A percentile compares a stretch with the other conserved stretches of the same genome.
Conservation (phyloP, 106 monocot genomes). For the Hemerocallis citrina region DNA sequence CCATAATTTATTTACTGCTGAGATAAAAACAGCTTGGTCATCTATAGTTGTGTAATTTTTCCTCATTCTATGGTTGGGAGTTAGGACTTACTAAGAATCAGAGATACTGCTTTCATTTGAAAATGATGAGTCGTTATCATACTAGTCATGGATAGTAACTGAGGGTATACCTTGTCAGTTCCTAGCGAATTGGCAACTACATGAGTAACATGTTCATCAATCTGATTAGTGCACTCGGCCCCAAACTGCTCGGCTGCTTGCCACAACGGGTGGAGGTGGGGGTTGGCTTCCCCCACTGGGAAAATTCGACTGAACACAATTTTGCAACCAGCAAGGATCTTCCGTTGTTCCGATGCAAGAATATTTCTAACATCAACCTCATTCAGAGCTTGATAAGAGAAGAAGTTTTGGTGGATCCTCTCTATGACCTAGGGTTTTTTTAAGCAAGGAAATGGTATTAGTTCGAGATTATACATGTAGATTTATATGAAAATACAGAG, state of each 20-base stretch:
- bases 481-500: too few species aligned
- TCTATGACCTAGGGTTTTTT: constrained; percentile 92
- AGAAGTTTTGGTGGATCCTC: constrained; percentile 75
- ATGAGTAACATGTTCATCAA: constrained; percentile 92
- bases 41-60: too few species aligned
- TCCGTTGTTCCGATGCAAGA: constrained; percentile 76
- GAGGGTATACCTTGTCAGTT: constrained; percentile 77
- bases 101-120: too few species aligned
- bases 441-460: neutral
- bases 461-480: too few species aligned
- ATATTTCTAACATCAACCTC: constrained; percentile 86
- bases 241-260: constrained; percentile 98
- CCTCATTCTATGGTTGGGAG: too few species aligned
- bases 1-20: too few species aligned
- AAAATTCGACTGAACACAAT: constrained; percentile 93
- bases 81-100: too few species aligned
- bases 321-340: constrained; percentile 68
- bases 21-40: too few species aligned
- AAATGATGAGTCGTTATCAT: too few species aligned
- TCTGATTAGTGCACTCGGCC: constrained; percentile 77
- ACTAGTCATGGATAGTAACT: too few species aligned
- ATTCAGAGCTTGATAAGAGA: constrained; percentile 53
- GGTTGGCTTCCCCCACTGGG: constrained; percentile 84
- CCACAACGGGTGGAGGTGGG: constrained; percentile 86
- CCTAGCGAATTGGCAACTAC: constrained; percentile 91